Conservation (phyloP, 495 filamentous ascomycete species). For the Aspergillus homomorphus region DNA sequence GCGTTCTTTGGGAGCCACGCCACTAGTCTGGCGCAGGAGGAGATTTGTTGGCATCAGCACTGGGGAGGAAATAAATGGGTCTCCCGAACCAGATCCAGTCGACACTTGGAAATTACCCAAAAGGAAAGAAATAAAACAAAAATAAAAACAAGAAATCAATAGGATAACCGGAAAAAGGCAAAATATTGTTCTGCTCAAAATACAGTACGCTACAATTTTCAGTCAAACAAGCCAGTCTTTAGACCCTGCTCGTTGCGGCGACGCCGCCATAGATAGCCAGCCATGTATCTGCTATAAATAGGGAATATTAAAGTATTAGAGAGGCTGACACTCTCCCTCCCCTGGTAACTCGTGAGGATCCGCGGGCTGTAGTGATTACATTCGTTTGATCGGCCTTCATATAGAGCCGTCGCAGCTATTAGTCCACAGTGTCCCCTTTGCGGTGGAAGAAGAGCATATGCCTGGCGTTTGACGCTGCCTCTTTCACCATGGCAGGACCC, state of each 20-base stretch:
- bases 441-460: background rate
- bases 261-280: background rate
- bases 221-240: background rate
- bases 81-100: background rate
- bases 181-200: background rate
- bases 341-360: background rate
- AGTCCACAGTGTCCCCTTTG: background rate
- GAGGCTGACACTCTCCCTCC: background rate
- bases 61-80: background rate
- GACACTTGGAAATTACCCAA: background rate
- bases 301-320: conserved; percentile 1
- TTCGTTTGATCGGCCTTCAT: background rate
- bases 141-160: background rate
- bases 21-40: background rate
- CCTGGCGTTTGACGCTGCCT: background rate
- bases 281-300: conserved; percentile 6
- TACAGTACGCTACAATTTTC: background rate
- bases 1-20: background rate
- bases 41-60: background rate
- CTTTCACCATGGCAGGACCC: conserved; percentile 12
- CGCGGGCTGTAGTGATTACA: background rate
- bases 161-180: background rate
- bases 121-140: background rate
- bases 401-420: background rate
- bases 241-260: background rate